Evolutionary conservation across 768 basidiomycete genomes (phyloP), one percentile per base, ranked within the genome.

Genomic region (Roridomyces roridus): DNA sequence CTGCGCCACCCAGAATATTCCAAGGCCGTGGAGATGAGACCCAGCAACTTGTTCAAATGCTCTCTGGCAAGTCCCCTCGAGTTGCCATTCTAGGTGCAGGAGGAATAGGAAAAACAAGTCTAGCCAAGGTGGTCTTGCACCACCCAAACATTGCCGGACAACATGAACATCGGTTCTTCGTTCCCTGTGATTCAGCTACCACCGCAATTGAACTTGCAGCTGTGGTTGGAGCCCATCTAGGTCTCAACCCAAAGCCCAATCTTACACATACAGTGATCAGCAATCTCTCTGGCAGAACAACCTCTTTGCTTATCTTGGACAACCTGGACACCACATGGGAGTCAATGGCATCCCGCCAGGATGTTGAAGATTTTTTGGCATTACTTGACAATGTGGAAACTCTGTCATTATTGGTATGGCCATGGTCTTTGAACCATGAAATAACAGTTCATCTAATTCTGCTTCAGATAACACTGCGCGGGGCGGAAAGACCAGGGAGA

Each of bases 271-370:
- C 23, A 2, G 20, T 57, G 11, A 14, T 57, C 12, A 40, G 37
- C 11, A 21, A 42, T 39, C 36, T 57, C 10, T 15, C 29, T 6
- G 18, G 14, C 7, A n/a, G 3, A 18, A 12, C 41, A 4, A 2
- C 34, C 4, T 17, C 34, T 18, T 20, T 57, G 12, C 23, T 57
- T 24, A 25, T 57, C 6, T 15, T 57, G 28, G 55, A 57, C n/a
- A 57, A 57, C 37, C 21, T 57, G 10, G 55, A 57, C 9, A 57
- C 47, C 2, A 1, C 42, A 6, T 57, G 55, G 55, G 55, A 57
- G 47, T 31, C 47, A 3, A 11, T 28, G 3, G 34, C 24, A 7
- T 31, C 47, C 40, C 55, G 55, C 1, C 10, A 11, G 2, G 42
- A 10, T 0, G 42, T 57, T 24, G 55, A 57, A 39, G 48, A 57